Evolutionary conservation across 306 rosid genomes (phyloP), one percentile per base, ranked within the genome.

Genomic region (Sindora glabra): DNA sequence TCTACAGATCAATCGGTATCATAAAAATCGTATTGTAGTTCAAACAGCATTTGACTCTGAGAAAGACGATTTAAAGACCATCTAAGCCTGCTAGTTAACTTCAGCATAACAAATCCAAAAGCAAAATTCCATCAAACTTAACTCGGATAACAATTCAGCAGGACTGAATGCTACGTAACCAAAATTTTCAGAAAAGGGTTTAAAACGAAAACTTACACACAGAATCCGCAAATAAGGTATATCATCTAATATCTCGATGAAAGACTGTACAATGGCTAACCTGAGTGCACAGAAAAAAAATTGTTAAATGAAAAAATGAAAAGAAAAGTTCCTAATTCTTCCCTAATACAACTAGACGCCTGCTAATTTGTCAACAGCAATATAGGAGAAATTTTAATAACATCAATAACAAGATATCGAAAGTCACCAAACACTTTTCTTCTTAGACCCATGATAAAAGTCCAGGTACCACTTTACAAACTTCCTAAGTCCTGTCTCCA

Each of bases 401-500:
- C 44, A 54, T 6, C 15, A 68, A 4, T 22, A 44, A 30, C 10
- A 32, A 1, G 8, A 23, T 48, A 48, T 44, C 47, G 60, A 62
- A 37, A 27, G 37, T 77, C 85, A 88, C 89, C 89, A 79, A 48
- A 85, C 59, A 68, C 67, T 69, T 68, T 65, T 83, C 79, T 79
- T 79, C 75, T 65, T 75, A 5, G 74, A 67, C 26, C 67, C 80
- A 5, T 79, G 54, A 76, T 81, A 76, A 56, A 75, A 84, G 12
- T 72, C 66, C 4, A 79, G 75, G 66, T 86, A 89, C 97, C 97
- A 89, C 34, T 64, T 65, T 30, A 89, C 95, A 63, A 89, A 86
- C 78, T 89, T 89, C 83, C 65, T 78, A 52, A 89, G 72, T 56
- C 97, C 97, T 0, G 90, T 74, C 69, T 84, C 84, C 81, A 89